These are phyloP conservation scores for Hyphopichia khmerensis DNA, from an alignment of 1,139 yeast species.

Conservation along the genomic window DNA sequence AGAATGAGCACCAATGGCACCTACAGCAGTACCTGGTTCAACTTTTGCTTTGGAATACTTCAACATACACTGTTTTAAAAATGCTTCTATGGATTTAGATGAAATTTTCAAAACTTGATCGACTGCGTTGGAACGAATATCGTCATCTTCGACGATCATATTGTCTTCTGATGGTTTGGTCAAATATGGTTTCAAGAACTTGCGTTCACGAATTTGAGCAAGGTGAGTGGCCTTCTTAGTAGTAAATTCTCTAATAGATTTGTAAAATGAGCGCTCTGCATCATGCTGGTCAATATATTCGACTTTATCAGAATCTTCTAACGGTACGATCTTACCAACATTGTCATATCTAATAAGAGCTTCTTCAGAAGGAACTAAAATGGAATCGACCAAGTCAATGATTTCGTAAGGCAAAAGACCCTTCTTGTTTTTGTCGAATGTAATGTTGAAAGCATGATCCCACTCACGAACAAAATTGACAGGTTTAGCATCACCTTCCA, in stretches of 20 bases:
- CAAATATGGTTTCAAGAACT: conserved; percentile 38
- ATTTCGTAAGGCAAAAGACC: conserved; percentile 76
- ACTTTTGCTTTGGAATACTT: conserved; percentile 91
- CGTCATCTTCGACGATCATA: conserved; percentile 48
- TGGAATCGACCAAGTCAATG: conserved; percentile 49
- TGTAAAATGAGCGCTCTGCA: conserved; percentile 81
- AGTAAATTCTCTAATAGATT: conserved; percentile 67
- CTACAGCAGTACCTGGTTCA: conserved; percentile 99
- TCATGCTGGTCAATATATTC: conserved; percentile 78
- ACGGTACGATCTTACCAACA: conserved; percentile 55
- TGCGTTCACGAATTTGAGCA: conserved; percentile 56
- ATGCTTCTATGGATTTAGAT: conserved; percentile 55
- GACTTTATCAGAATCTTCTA: conserved; percentile 39
- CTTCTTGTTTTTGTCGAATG: conserved; percentile 54
- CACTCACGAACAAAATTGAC: conserved; percentile 93
- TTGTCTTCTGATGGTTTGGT: conserved; percentile 43
- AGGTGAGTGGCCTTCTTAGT: conserved; percentile 54
- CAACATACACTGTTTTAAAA: conserved; percentile 72
- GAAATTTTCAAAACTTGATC: conserved; percentile 77
- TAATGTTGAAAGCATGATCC: conserved; percentile 84
- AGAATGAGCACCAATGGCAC: conserved; percentile 98
- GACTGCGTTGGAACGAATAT: conserved; percentile 48
- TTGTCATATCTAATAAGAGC: conserved; percentile 69
- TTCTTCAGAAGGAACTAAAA: conserved; percentile 61
- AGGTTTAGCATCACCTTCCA: conserved; percentile 98